Evolutionary conservation across 2,329 filamentous ascomycete genomes (phyloP).

Genomic region (Fusarium sulawesiense): DNA sequence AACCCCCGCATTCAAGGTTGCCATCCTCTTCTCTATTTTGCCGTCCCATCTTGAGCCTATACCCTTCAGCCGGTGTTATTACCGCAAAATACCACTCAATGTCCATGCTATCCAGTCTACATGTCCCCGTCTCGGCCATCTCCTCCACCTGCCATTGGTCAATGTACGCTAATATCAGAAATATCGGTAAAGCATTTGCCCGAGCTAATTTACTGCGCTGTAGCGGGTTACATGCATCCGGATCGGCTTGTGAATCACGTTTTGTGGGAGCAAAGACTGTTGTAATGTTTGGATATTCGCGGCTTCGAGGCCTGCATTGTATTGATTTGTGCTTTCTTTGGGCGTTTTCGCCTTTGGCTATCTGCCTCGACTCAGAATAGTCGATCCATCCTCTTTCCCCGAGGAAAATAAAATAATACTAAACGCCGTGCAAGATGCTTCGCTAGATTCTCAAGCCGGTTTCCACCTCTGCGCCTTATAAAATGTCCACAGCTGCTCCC

Average conservation of each 20-base stretch:
- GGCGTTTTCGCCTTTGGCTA: conserved; percentile 2
- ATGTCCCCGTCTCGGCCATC: neutral
- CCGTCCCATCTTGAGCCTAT: neutral
- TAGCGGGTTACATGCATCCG: conserved; percentile 6
- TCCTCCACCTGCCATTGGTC: conserved; percentile 11
- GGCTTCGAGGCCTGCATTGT: conserved; percentile 26
- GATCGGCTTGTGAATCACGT: conserved; percentile 3
- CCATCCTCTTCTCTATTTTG: neutral
- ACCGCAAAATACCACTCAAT: neutral
- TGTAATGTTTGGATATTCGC: conserved; percentile 41
- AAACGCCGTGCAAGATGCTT: conserved; percentile 39
- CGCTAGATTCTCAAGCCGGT: conserved; percentile 37
- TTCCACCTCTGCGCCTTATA: conserved; percentile 37
- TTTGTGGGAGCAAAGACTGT: conserved; percentile 22
- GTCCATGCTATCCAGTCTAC: neutral
- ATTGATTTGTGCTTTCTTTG: neutral
- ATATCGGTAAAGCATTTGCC: conserved; percentile 13
- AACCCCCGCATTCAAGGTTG: neutral
- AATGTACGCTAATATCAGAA: neutral
- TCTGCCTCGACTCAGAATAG: conserved; percentile 14
- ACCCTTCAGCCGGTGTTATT: conserved; percentile 7
- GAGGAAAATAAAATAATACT: conserved; percentile 5
- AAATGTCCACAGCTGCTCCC: conserved; percentile 26
- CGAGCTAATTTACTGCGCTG: conserved; percentile 15
- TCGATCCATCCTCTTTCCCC: conserved; percentile 11